Evolutionary conservation across 2,329 filamentous ascomycete genomes (phyloP).

Genomic region (Aureobasidium sp.): DNA sequence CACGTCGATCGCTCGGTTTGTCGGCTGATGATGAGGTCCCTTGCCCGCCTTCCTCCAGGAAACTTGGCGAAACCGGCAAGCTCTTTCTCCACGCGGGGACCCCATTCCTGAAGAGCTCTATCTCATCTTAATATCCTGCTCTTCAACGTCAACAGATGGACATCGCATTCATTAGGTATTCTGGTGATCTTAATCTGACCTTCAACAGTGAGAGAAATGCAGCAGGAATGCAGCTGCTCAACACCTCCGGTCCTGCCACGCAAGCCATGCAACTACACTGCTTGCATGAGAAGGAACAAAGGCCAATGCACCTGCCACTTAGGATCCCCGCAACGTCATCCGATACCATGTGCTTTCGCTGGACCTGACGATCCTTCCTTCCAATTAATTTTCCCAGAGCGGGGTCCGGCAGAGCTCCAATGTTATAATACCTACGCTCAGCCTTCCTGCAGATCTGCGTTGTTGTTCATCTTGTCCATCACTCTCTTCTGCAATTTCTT

Average conservation of each 20-base stretch:
- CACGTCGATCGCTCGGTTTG: conserved; percentile 2
- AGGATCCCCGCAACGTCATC: conserved; percentile 11
- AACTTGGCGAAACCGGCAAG: conserved; percentile 9
- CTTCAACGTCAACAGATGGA: background rate
- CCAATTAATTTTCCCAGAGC: background rate
- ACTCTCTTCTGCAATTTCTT: background rate
- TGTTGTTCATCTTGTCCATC: conserved; percentile 3
- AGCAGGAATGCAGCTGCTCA: background rate
- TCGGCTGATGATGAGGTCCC: conserved; percentile 2
- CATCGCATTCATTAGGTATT: background rate
- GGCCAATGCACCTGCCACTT: conserved; percentile 4
- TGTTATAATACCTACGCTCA: background rate
- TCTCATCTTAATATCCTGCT: background rate
- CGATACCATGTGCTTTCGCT: background rate
- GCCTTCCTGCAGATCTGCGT: conserved; percentile 1
- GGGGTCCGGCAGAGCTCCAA: conserved; percentile 8
- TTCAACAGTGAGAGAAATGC: background rate
- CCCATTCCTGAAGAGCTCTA: background rate
- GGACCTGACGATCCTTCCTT: conserved; percentile 12
- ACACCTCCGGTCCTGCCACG: background rate
- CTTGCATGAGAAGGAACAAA: background rate
- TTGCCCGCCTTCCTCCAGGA: background rate
- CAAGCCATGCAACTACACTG: conserved; percentile 1
- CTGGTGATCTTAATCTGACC: too few species aligned
- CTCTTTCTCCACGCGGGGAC: background rate